Evolutionary conservation across 257 asterid genomes (phyloP).

Genomic region (Lycium barbarum): DNA sequence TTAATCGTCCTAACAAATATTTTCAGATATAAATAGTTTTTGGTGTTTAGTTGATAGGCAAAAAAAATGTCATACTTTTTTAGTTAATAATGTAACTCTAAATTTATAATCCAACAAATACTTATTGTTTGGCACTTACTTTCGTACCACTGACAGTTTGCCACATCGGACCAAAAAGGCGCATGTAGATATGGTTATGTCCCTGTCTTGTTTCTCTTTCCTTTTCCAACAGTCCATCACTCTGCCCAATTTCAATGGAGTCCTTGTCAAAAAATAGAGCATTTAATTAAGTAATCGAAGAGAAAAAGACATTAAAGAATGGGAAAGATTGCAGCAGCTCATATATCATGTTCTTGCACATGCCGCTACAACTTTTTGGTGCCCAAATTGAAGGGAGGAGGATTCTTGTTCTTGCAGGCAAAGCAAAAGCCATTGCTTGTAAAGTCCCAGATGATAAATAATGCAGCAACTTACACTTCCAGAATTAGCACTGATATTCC

Average conservation of each 20-base stretch:
- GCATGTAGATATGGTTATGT: background rate
- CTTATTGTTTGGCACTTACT: no score
- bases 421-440: background rate
- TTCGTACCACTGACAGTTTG: background rate
- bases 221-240: background rate
- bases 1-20: no score
- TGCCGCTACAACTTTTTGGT: background rate
- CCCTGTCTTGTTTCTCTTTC: background rate
- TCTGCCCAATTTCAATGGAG: conserved; percentile 16
- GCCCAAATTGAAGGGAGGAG: background rate
- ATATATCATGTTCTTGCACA: background rate
- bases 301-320: background rate
- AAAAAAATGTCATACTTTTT: no score
- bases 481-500: conserved; percentile 82
- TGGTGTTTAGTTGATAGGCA: no score
- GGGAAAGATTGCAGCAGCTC: background rate
- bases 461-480: conserved; percentile 60
- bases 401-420: background rate
- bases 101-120: no score
- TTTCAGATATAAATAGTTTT: no score
- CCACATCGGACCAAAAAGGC: background rate
- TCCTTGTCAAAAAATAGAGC: background rate
- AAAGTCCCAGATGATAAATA: conserved; percentile 7
- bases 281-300: background rate
- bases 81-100: no score